Conservation (phyloP, 768 basidiomycete species). For the Kwoniella mangroviensis region DNA sequence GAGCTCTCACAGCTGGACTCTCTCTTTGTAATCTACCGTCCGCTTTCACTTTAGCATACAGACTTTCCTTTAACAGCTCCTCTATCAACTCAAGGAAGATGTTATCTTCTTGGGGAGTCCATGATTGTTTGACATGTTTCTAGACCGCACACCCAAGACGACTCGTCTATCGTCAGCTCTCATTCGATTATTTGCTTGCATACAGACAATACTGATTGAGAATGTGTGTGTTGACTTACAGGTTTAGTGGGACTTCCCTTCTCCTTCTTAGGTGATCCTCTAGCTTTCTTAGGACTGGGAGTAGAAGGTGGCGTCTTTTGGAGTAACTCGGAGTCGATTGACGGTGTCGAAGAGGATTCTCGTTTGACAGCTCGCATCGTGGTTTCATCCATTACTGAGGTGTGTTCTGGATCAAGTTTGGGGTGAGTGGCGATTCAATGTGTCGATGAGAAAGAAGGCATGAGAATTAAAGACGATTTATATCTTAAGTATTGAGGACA, state of each 20-base stretch:
- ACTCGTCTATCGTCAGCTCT: no score
- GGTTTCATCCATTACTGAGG: background rate
- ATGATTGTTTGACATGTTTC: slow-evolving; percentile 18
- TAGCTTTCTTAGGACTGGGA: slow-evolving; percentile 1
- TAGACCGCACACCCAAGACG: background rate
- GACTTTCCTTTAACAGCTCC: slow-evolving; percentile 4
- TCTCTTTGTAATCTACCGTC: slow-evolving; percentile 38
- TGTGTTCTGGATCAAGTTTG: no score
- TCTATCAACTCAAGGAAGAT: slow-evolving; percentile 37
- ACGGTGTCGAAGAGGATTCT: slow-evolving; percentile 6
- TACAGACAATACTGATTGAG: background rate
- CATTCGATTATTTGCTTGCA: no score
- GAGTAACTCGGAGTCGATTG: background rate
- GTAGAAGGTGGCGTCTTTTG: background rate
- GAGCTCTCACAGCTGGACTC: slow-evolving; percentile 31
- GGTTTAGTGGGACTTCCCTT: background rate
- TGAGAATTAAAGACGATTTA: no score
- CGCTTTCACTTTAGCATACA: slow-evolving; percentile 34
- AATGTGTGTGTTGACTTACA: background rate
- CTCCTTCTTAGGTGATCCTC: background rate
- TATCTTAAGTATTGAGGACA: no score
- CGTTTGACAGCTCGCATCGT: slow-evolving; percentile 4
- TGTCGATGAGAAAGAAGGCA: no score
- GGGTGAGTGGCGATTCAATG: no score
- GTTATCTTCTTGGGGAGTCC: slow-evolving; percentile 42